A percentile compares a stretch with the other conserved stretches of the same genome.
phyloP scores from a whole-genome alignment of 495 filamentous ascomycete genomes.

The Penicillium paxilli region DNA sequence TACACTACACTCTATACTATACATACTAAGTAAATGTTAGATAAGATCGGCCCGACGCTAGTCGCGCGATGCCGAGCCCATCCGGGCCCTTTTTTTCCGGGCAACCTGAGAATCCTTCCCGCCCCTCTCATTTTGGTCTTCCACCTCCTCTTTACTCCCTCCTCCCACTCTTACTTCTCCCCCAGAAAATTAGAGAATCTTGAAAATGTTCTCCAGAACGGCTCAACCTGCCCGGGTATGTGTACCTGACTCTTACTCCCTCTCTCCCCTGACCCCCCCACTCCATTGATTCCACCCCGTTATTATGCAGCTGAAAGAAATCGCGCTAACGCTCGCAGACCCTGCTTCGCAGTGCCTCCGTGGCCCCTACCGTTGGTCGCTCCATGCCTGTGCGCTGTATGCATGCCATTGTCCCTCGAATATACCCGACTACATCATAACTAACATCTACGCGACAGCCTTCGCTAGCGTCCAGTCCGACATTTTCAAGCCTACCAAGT shows the following conservation, averaged over 20 bases:
- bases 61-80: slow-evolving; percentile 40
- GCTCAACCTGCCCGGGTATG: slow-evolving; percentile 31
- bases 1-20: neutral
- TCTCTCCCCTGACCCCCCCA: slow-evolving; percentile 3
- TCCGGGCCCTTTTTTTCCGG: slow-evolving; percentile 44
- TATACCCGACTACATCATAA: neutral
- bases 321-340: slow-evolving; percentile 36
- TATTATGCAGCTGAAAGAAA: too few relatives aligned
- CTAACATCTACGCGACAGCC: slow-evolving; percentile 33
- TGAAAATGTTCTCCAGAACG: slow-evolving; percentile 29
- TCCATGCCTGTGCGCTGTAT: slow-evolving; percentile 46
- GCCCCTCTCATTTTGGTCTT: slow-evolving; percentile 16
- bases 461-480: slow-evolving; percentile 81
- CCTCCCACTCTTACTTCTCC: slow-evolving; percentile 1
- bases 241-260: slow-evolving; percentile 5
- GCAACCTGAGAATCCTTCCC: too few relatives aligned
- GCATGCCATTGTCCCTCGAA: slow-evolving; percentile 23
- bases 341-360: slow-evolving; percentile 42
- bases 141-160: slow-evolving; percentile 5
- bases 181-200: slow-evolving; percentile 2
- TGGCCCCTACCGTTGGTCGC: slow-evolving; percentile 34
- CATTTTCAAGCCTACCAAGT: slow-evolving; percentile 98
- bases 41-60: slow-evolving; percentile 44
- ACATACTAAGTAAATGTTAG: slow-evolving; percentile 5
- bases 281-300: too few relatives aligned